Evolutionary conservation across 108 stramenopile genomes (phyloP).

Genomic region (Pseudonitzschia pungens): DNA sequence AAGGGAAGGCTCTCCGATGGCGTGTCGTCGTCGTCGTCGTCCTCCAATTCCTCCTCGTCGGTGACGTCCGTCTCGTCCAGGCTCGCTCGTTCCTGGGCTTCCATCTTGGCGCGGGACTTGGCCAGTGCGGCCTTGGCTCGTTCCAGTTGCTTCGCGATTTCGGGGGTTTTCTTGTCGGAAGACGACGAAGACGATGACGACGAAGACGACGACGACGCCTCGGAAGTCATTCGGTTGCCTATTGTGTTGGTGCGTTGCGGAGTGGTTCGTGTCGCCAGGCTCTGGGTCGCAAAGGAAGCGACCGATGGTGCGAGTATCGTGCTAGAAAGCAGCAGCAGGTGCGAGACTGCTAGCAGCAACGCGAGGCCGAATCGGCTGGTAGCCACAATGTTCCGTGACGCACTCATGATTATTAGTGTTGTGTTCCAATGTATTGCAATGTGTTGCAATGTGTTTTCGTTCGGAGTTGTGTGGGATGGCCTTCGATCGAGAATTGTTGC

Average conservation of each 20-base stretch:
- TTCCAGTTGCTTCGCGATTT: conserved; percentile 35
- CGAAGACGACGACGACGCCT: neutral
- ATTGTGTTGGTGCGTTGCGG: neutral
- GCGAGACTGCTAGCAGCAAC: neutral
- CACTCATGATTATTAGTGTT: no score
- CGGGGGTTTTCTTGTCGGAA: conserved; percentile 16
- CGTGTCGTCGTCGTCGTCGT: neutral
- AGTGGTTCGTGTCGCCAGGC: neutral
- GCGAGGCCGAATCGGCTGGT: neutral
- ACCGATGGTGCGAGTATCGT: neutral
- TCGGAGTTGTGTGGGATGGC: no score
- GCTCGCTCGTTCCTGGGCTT: conserved; percentile 15
- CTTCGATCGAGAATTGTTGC: no score
- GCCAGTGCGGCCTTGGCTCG: conserved; percentile 40
- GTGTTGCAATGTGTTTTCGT: no score
- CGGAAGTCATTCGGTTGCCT: neutral
- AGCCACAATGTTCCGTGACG: neutral
- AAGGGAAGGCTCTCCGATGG: conserved; percentile 24
- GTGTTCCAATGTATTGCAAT: no score
- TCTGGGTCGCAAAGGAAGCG: neutral
- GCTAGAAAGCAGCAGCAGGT: neutral
- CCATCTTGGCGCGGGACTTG: conserved; percentile 43
- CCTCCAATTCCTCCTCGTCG: neutral
- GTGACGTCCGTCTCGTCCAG: neutral
- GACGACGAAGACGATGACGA: neutral